Conservation (phyloP, 257 asterid genomes). For the Petunia secreta region DNA sequence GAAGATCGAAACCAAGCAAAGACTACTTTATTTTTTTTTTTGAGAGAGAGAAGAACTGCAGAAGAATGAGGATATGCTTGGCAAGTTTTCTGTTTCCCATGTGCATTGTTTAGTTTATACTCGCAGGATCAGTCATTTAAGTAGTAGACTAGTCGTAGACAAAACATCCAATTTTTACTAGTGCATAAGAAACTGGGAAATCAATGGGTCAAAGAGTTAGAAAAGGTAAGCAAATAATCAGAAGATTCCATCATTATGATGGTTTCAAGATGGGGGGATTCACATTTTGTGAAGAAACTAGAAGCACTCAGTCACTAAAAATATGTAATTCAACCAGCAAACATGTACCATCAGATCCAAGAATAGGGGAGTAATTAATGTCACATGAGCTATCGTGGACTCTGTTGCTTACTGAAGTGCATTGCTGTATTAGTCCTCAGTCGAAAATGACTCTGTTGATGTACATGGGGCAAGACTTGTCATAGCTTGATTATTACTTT, state of each 20-base stretch:
- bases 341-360: not conserved
- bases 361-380: not conserved
- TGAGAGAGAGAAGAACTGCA: not conserved
- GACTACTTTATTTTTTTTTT: not conserved
- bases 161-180: not conserved
- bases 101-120: not conserved
- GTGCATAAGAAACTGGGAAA: not conserved
- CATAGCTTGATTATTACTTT: not conserved
- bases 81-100: not conserved
- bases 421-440: not conserved
- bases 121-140: not conserved
- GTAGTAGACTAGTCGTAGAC: not conserved
- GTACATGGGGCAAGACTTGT: not conserved
- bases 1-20: not conserved
- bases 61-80: not conserved
- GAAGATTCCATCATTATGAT: not conserved
- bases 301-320: not conserved
- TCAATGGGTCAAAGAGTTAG: not conserved
- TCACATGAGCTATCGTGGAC: not conserved
- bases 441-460: not conserved
- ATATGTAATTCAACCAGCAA: not conserved
- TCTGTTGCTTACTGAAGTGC: not conserved
- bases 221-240: not conserved
- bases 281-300: not conserved
- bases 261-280: not conserved